Percentiles rank a stretch among this genome's conserved stretches.
Conservation (phyloP, 257 asterid genomes). For the Rauvolfia tetraphylla region DNA sequence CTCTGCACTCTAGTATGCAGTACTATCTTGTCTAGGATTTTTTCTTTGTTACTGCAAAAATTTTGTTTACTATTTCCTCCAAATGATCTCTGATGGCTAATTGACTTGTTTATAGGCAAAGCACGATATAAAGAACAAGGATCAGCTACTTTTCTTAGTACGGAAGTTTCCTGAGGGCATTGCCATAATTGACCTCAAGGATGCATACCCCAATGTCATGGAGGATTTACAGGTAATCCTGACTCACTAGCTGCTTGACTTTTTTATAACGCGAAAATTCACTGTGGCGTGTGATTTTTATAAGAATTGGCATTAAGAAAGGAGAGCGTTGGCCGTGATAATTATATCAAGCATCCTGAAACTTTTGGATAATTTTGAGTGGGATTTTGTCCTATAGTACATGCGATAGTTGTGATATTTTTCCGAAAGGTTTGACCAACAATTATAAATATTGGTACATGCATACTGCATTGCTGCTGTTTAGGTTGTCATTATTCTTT, state of each 20-base stretch:
- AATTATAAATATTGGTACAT: no score
- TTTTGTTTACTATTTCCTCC: not conserved
- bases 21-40: not conserved
- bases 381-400: no score
- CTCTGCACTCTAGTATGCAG: not conserved
- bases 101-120: conserved; percentile 50
- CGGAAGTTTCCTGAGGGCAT: conserved; percentile 67
- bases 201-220: conserved; percentile 71
- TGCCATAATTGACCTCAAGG: conserved; percentile 77
- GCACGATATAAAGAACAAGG: conserved; percentile 62
- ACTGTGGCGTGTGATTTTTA: not conserved
- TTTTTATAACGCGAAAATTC: not conserved
- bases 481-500: not conserved
- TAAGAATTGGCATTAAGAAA: no score
- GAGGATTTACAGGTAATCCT: conserved; percentile 82
- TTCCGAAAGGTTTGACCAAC: no score
- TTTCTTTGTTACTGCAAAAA: not conserved
- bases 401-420: not conserved
- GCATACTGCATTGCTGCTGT: not conserved
- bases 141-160: conserved; percentile 51
- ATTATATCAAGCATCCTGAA: not conserved
- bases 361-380: not conserved
- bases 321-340: not conserved
- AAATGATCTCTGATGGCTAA: not conserved
- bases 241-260: not conserved